Evolutionary conservation across 129 eudicot species (phyloP).

Genomic region (Scalesia atractyloides): DNA sequence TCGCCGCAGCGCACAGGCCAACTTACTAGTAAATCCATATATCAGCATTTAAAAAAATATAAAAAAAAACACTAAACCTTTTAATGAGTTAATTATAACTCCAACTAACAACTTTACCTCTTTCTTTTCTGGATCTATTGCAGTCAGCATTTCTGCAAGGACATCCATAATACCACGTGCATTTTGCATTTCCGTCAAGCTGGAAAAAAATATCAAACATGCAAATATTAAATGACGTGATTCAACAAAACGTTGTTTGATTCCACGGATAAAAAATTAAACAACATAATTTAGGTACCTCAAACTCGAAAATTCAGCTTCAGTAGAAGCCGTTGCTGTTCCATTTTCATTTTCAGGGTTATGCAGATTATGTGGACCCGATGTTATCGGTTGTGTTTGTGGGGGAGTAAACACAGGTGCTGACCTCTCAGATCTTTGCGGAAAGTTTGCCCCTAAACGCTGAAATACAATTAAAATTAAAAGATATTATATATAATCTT

Average conservation of each 20-base stretch:
- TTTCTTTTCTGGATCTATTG: constrained; percentile 72
- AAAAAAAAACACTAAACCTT: background rate
- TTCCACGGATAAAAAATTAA: constrained; percentile 1
- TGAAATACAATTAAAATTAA: constrained; percentile 35
- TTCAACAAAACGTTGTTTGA: background rate
- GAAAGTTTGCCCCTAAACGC: constrained; percentile 95
- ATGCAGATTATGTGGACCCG: constrained; percentile 58
- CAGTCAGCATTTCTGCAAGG: constrained; percentile 93
- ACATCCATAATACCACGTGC: constrained; percentile 98
- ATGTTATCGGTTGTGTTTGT: constrained; percentile 86
- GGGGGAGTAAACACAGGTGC: constrained; percentile 94
- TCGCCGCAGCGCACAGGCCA: no score
- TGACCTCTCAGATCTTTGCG: constrained; percentile 69
- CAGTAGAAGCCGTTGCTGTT: constrained; percentile 63
- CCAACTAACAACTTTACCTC: constrained; percentile 53
- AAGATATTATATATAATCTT: background rate
- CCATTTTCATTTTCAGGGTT: constrained; percentile 46
- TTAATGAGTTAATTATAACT: background rate
- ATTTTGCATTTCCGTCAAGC: constrained; percentile 92
- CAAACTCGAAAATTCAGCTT: constrained; percentile 78
- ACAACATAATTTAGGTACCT: constrained; percentile 46
- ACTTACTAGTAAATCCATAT: background rate
- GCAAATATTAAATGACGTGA: background rate
- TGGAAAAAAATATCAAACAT: constrained; percentile 21
- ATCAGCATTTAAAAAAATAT: background rate